Base-by-base conservation (phyloP, 164 flowering plant species). In the Akebia trifoliata region DNA sequence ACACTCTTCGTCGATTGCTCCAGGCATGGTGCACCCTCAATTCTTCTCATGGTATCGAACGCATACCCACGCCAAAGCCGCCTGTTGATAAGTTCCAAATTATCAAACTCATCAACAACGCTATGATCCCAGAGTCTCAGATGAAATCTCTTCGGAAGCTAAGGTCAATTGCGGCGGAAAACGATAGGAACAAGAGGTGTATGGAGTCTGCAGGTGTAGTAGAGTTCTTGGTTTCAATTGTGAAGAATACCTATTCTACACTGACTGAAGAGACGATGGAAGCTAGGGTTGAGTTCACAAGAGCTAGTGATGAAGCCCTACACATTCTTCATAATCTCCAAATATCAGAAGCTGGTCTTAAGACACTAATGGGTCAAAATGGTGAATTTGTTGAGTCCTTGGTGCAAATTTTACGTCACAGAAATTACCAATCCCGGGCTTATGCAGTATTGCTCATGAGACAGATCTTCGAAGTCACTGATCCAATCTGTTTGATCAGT, bases 171-270 rank as follows among this genome's bases (percentile, higher is more conserved):
- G 71, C 78, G 0, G 25, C 49, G 0, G 72, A 72, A 9, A 72
- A 69, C 36, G 79, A 79, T 0, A 59, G 73, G 15, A 81, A 74
- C 68, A 76, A 58, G 24, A 65, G 50, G 25, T 69, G 65, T 54
- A 46, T 82, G 10, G 81, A 83, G 31, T 45, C 72, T 0, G 75
- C 81, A 0, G 90, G 87, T 0, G 86, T 74, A 2, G 69, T 75
- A 1, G 75, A 72, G 3, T 78, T 79, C 68, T 60, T 90, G 22
- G 76, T 71, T 6, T 69, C 85, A 4, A 36, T 76, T 21, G 29
- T 86, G 1, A 67, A 53, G 30, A 63, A 60, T 8, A n/a, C 37
- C 24, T 28, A 17, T 21, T 32, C 56, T 18, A 32, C 50, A 17
- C 18, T 30, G 21, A 1, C 15, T 44, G 64, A 51, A 30, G 46